Base-by-base conservation (phyloP, 805 yeast genomes). In the Kockiozyma suomiensis region DNA sequence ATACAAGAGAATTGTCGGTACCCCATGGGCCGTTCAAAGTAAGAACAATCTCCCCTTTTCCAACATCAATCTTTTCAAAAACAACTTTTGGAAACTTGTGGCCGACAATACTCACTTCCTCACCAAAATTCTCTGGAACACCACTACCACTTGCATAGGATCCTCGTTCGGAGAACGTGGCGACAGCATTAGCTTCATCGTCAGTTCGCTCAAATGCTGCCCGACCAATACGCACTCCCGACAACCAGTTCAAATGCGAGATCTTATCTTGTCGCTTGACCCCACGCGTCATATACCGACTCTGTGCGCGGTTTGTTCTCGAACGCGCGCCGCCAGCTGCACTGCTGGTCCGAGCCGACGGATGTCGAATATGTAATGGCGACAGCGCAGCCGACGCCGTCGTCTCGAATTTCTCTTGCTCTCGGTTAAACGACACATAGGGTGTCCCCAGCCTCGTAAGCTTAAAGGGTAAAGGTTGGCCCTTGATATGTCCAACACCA, bases 71-170 rank as follows among this genome's bases (percentile, higher is more conserved):
- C 66, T 85, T 85, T 70, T 93, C 98, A 72, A 94, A 91, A 1
- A 85, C 76, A 2, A 94, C 81, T 66, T 87, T 90, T 0, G 97
- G 96, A 70, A 92, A 91, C 67, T 88, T 89, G 67, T 87, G 91
- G 1, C 97, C 96, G 5, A 91, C 90, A 17, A 83, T 78, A 64
- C 96, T 87, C 1, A 94, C 91, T 72, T 93, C 99, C 72, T 92
- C 97, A 5, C 97, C 97, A 26, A 93, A 73, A 69, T 90, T 90
- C 25, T 85, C 82, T 2, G 83, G 80, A 30, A 30, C 42, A 15
- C 40, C 54, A 2, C 21, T 25, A 8, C 46, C 33, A 10, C 33
- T 30, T 30, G 33, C 33, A 10, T 30, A 7, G n/a, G n/a, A n/a
- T 30, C 10, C 33, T 10, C 33, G 6, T 7, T 30, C 30, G 12